These are phyloP conservation scores for Candida pseudofarinosa DNA, from an alignment of 805 yeast species.

Conservation along the genomic window DNA sequence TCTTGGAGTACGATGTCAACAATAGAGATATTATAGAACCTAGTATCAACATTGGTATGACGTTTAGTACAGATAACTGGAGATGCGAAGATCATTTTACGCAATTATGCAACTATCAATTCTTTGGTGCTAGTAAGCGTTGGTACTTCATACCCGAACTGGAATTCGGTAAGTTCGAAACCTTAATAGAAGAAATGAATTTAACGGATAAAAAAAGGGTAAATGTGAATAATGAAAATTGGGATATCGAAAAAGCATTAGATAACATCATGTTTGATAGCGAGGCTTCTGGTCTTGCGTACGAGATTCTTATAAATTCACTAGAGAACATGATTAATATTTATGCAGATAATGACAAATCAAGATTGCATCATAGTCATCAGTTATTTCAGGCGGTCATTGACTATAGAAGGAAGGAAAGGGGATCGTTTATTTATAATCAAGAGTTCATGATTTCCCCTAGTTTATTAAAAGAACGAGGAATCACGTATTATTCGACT, in stretches of 20 bases:
- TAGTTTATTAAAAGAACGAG: constrained; percentile 38
- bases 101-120: constrained; percentile 49
- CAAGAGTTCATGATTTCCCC: constrained; percentile 51
- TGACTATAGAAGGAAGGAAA: constrained; percentile 12
- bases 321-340: constrained; percentile 30
- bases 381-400: constrained; percentile 21
- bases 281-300: constrained; percentile 10
- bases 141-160: constrained; percentile 65
- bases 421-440: constrained; percentile 20
- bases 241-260: constrained; percentile 18
- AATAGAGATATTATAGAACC: constrained; percentile 44
- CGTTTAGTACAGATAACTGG: constrained; percentile 57
- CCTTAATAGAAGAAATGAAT: constrained; percentile 23
- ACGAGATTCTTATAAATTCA: constrained; percentile 25
- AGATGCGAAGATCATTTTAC: constrained; percentile 57
- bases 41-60: constrained; percentile 47
- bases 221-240: constrained; percentile 17
- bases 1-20: constrained; percentile 39
- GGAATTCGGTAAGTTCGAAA: constrained; percentile 50
- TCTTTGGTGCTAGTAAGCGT: constrained; percentile 49
- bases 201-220: constrained; percentile 8
- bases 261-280: constrained; percentile 13
- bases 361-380: constrained; percentile 27
- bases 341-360: constrained; percentile 14
- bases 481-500: constrained; percentile 44